phyloP scores from a whole-genome alignment of 768 basidiomycete species.

The Psilocybe sp. region DNA sequence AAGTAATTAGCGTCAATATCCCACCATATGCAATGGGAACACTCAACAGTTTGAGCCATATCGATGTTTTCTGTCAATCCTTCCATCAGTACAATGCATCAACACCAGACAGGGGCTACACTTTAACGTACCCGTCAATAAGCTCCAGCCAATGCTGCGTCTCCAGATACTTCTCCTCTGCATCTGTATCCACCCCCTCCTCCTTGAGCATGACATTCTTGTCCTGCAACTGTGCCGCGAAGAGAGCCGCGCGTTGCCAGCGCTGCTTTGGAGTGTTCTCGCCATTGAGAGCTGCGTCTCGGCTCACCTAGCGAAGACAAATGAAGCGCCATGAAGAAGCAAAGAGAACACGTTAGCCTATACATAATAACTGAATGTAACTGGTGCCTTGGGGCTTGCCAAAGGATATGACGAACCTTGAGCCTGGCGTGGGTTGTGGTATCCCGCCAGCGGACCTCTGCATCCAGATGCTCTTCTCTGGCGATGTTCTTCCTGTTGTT shows the following conservation, averaged over 20 bases:
- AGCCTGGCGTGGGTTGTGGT: no score
- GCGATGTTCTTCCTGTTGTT: no score
- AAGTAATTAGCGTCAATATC: neutral
- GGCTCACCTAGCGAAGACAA: conserved; percentile 27
- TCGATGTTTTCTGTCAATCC: conserved; percentile 46
- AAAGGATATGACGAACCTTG: no score
- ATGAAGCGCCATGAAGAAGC: no score
- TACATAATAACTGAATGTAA: no score
- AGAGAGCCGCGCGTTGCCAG: conserved; percentile 45
- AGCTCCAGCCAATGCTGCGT: conserved; percentile 66
- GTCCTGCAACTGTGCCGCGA: conserved; percentile 40
- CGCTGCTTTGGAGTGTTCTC: conserved; percentile 41
- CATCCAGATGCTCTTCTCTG: no score
- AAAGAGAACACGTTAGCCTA: no score
- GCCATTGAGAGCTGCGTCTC: conserved; percentile 41
- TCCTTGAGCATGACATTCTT: conserved; percentile 34
- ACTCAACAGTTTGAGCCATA: conserved; percentile 61
- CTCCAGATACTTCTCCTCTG: conserved; percentile 46
- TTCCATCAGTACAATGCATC: neutral
- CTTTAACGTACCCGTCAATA: conserved; percentile 46
- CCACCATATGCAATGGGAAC: neutral
- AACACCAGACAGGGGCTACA: neutral
- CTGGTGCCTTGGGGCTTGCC: no score
- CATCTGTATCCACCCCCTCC: conserved; percentile 28
- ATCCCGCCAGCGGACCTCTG: no score